These are phyloP conservation scores for Peronospora farinosa DNA, from an alignment of 352 stramenopile species.

Conservation along the genomic window DNA sequence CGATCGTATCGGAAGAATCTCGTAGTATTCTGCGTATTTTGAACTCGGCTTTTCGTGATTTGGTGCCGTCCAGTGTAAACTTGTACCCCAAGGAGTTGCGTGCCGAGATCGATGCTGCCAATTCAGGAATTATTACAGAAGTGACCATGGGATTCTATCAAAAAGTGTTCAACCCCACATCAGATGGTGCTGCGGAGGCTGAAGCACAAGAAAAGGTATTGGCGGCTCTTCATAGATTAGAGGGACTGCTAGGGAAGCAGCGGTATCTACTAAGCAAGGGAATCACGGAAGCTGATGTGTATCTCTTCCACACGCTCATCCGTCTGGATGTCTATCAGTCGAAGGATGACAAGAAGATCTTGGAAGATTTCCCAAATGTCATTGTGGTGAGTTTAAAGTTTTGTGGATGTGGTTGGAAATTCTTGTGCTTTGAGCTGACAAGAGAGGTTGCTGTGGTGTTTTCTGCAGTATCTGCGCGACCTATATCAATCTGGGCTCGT, in stretches of 20 bases:
- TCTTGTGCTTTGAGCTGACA: background rate
- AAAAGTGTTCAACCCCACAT: background rate
- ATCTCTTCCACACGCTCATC: conserved; percentile 35
- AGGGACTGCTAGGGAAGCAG: conserved; percentile 14
- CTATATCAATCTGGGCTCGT: conserved; percentile 81
- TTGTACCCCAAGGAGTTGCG: conserved; percentile 44
- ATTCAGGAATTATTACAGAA: conserved; percentile 1
- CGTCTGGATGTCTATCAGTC: conserved; percentile 29
- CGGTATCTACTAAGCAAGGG: conserved; percentile 20
- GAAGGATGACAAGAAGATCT: conserved; percentile 24
- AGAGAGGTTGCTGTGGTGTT: conserved; percentile 4
- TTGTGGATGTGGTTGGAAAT: background rate
- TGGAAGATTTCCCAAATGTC: conserved; percentile 50
- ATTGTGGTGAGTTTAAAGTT: conserved; percentile 14
- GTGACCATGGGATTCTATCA: background rate
- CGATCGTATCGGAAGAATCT: conserved; percentile 84
- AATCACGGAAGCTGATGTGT: conserved; percentile 43
- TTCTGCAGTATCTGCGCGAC: conserved; percentile 31
- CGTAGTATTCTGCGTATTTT: conserved; percentile 63
- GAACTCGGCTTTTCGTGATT: conserved; percentile 36
- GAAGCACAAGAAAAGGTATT: background rate
- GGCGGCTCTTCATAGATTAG: background rate
- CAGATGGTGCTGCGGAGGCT: background rate
- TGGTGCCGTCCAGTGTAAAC: conserved; percentile 29
- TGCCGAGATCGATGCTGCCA: conserved; percentile 1